Base-by-base conservation (phyloP, 1,139 yeast genomes). In the Geotrichum europaeum region DNA sequence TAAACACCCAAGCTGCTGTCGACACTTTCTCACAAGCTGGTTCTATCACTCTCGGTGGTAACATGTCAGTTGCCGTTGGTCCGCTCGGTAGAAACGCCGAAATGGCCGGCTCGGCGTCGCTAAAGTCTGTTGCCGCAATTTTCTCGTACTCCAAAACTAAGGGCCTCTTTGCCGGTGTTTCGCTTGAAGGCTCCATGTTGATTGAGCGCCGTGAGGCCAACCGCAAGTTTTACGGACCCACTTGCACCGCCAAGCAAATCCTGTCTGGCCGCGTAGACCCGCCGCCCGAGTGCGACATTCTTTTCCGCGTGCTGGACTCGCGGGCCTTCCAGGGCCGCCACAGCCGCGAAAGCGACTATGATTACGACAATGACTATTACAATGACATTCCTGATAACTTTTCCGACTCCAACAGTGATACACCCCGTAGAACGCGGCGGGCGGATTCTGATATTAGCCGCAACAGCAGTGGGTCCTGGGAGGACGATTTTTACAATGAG, bases 61-160 rank as follows among this genome's bases (percentile, higher is more conserved):
- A 94, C 71, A 82, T 94, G 24, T 90, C 97, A 20, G 86, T 94
- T 51, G 98, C 99, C n/a, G 98, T 97, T 0, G 99, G 99, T 50
- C 99, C 99, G 0, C 77, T 94, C 66, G 99, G 99, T 62, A 84
- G 99, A 77, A 92, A 90, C 70, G 99, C 97, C 3, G 99, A 94
- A 74, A 98, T 97, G 50, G 97, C 96, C 15, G 99, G 97, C 25
- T 84, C 96, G 49, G 99, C 98, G 0, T 89, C 97, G 2, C 76
- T 90, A 62, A 87, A 87, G 69, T 81, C 87, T 63, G 96, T 92
- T 6, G 89, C 98, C 3, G 96, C 99, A 4, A 86, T 94, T 20
- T 94, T 92, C 72, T 79, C 97, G 1, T 94, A 94, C 75, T 90
- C 98, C 18, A 94, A 94, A 75, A 92, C 97, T 2, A 94, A 95